Conservation (phyloP, 2,329 filamentous ascomycete species). For the Ceratocystis diversiconidia region DNA sequence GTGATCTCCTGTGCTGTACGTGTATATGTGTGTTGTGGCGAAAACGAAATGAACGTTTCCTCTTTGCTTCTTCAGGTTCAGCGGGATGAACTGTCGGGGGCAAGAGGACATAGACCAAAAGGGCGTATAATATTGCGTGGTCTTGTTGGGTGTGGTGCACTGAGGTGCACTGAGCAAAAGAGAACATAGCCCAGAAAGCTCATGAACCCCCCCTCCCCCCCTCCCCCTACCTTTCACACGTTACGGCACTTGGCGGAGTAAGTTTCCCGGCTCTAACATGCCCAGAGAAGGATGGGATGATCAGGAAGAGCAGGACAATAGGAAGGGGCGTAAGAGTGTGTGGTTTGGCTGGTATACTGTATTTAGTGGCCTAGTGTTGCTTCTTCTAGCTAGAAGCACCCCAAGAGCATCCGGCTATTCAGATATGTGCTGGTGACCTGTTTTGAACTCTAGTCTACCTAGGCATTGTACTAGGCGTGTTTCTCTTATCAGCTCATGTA, state of each 20-base stretch:
- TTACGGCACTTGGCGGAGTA: background rate
- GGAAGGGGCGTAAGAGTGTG: background rate
- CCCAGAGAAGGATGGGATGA: background rate
- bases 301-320: background rate
- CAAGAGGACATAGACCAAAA: too few relatives aligned
- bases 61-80: too few relatives aligned
- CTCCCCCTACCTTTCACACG: background rate
- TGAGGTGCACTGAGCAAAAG: background rate
- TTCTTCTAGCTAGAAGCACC: background rate
- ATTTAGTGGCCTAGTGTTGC: background rate
- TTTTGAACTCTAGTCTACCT: background rate
- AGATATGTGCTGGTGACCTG: background rate
- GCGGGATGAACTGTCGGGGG: too few relatives aligned
- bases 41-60: too few relatives aligned
- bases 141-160: too few relatives aligned
- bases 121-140: too few relatives aligned
- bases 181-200: background rate
- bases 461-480: background rate
- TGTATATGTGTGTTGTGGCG: too few relatives aligned
- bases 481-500: background rate
- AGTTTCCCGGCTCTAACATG: background rate
- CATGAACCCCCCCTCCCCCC: background rate
- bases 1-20: too few relatives aligned
- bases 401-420: background rate
- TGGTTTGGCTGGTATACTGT: background rate